Evolutionary conservation across 805 yeast species (phyloP), one percentile per base, ranked within the genome.

Genomic region (Alloascoidea hylecoeti): DNA sequence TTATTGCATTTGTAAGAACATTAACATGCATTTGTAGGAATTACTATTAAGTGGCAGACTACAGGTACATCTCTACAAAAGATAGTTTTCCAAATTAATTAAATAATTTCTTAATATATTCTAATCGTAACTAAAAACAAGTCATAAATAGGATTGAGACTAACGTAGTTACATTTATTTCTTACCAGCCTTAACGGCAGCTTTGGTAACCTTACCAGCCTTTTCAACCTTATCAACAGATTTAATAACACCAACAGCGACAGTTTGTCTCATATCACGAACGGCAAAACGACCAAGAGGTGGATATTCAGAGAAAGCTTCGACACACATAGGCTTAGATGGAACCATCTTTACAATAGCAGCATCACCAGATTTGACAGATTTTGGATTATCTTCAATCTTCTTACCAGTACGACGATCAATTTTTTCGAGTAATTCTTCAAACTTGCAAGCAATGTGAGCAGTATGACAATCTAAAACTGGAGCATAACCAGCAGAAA

Each of bases 191-290:
- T 78, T 78, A 52, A 66, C 67, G 66, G 94, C 95, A 66, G 95
- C 84, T 85, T 84, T 84, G 86, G 95, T 83, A 58, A 83, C 92
- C 86, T 84, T 83, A 70, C 84, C 88, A n/a, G 83, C 82, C 68
- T 68, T 70, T 68, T 75, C 79, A 52, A 82, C 61, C 81, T 85
- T 84, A 60, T 73, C 94, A 57, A 85, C 95, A 49, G 85, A 68
- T 79, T 88, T 89, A 81, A 89, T 82, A 63, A 88, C 95, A 83
- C 96, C 96, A 64, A 88, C 96, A 65, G 96, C 96, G 60, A 88
- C 96, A 57, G 96, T 88, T 74, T 86, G 96, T 82, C 96, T 83
- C 96, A 86, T 86, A 73, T 86, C 96, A 82, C 96, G 88, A 76
- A 86, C 96, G 65, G 89, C 89, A 70, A 89, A 73, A 79, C 97